Percentiles rank a stretch among this genome's conserved stretches.
Conservation (phyloP, 1,284 basidiomycete genomes). For the Cryptococcus neoformans region DNA sequence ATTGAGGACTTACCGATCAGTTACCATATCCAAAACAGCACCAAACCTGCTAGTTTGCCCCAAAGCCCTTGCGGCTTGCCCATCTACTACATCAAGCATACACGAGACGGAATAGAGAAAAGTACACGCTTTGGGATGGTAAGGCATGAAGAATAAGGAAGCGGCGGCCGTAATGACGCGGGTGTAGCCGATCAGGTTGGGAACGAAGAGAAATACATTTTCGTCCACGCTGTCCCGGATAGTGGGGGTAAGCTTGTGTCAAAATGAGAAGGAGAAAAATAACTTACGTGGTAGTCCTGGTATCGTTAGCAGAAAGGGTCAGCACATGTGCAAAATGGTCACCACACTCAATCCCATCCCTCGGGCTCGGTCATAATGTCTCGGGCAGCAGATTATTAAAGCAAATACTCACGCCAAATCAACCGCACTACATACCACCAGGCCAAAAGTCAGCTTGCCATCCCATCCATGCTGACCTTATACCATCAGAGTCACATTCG, state of each 20-base stretch:
- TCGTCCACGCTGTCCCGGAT: conserved; percentile 52
- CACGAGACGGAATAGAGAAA: conserved; percentile 88
- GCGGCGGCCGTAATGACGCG: conserved; percentile 87
- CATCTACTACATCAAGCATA: conserved; percentile 93
- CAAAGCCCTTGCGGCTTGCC: conserved; percentile 84
- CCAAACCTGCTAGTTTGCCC: conserved; percentile 95
- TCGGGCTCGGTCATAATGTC: not conserved
- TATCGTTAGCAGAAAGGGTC: conserved; percentile 1
- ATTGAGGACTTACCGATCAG: conserved; percentile 70
- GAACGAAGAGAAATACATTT: conserved; percentile 94
- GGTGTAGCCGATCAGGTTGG: conserved; percentile 95
- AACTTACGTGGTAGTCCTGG: conserved; percentile 40
- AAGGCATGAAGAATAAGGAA: conserved; percentile 90
- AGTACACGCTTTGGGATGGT: conserved; percentile 90
- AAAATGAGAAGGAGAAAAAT: not conserved
- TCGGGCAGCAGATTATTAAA: not conserved
- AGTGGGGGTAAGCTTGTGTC: conserved; percentile 4
- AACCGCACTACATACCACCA: conserved; percentile 31
- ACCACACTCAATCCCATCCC: not conserved
- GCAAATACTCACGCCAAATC: conserved; percentile 41
- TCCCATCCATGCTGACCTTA: too few species aligned
- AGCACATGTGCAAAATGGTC: not conserved
- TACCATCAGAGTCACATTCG: too few species aligned
- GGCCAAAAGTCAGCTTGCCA: not conserved
- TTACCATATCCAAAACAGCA: conserved; percentile 99